Base-by-base conservation (phyloP, 805 yeast species). In the Pichia paraexigua region DNA sequence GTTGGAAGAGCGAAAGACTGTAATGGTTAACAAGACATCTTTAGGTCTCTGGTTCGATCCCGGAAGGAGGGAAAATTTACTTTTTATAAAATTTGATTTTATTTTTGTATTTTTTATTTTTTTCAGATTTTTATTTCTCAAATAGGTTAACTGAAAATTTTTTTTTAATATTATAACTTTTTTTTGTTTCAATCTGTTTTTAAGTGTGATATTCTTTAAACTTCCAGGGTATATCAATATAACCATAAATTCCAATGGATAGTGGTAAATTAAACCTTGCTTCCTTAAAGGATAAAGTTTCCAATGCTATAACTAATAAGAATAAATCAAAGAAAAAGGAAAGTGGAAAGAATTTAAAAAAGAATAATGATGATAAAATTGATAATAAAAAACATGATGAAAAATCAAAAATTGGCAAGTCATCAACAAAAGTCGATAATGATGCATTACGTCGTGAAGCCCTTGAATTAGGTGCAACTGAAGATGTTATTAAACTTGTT, bases 401-500 rank as follows among this genome's bases (percentile, higher is more conserved):
- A 20, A 18, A 22, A 13, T 7, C 11, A 35, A 46, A 25, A 18
- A 41, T n/a, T 21, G 21, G 21, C 3, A 20, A 21, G 18, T 22
- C 12, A 40, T 40, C 10, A 5, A 17, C 3, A 40, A 2, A 15
- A 7, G 17, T 17, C 2, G 28, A 47, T 20, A 27, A 43, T 12
- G 50, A 47, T 8, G 21, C 41, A 15, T 41, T 87, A 46, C 81
- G 85, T 58, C 79, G 82, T 54, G 95, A 85, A 69, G 95, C 95
- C 2, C 64, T 83, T 15, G 83, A 82, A 22, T 69, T 91, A 28
- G 97, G 97, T 35, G 98, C 97, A 21, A 76, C 88, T 17, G 94
- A 87, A 58, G 91, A 82, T 22, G 97, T 90, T 65, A 63, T 91
- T 45, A 76, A 78, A 43, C 67, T 90, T 47, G 58, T 91, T 13